Evolutionary conservation across 148 eudicot species (phyloP).

Genomic region (Camellia japonica): DNA sequence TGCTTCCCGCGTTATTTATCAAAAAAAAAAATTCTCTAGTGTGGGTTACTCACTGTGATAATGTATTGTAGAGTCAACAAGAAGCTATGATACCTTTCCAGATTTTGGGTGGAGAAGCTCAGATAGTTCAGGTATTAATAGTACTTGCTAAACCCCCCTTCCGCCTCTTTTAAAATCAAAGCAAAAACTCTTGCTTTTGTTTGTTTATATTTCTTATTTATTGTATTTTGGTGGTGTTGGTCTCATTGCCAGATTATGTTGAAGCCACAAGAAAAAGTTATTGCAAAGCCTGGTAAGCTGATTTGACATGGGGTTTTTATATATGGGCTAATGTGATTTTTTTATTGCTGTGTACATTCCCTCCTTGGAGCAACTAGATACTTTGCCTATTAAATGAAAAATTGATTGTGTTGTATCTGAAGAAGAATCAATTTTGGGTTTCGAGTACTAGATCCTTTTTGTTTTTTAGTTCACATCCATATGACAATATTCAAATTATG

Average conservation of each 20-base stretch:
- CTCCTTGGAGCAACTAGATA: background rate
- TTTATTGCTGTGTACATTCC: background rate
- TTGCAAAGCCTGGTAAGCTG: slow-evolving; percentile 79
- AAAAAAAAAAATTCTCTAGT: background rate
- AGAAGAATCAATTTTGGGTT: background rate
- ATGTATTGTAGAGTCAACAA: slow-evolving; percentile 67
- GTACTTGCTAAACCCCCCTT: background rate
- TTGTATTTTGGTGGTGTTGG: slow-evolving; percentile 9
- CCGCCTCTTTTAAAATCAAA: background rate
- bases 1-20: no score
- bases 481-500: background rate
- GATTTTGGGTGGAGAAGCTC: slow-evolving; percentile 97
- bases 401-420: background rate
- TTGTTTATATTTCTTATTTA: background rate
- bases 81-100: slow-evolving; percentile 90
- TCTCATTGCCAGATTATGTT: slow-evolving; percentile 70
- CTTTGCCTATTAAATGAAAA: background rate
- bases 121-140: slow-evolving; percentile 79
- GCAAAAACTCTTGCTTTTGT: background rate
- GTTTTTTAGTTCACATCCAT: background rate
- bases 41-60: slow-evolving; percentile 13
- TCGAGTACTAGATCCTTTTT: background rate
- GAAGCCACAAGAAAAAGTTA: slow-evolving; percentile 79
- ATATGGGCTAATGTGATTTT: background rate
- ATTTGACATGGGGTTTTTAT: background rate